Percentiles rank a stretch among this genome's conserved stretches.
Evolutionary conservation across 495 filamentous ascomycete species (phyloP).

Genomic region (Penicillium longicatenatum): DNA sequence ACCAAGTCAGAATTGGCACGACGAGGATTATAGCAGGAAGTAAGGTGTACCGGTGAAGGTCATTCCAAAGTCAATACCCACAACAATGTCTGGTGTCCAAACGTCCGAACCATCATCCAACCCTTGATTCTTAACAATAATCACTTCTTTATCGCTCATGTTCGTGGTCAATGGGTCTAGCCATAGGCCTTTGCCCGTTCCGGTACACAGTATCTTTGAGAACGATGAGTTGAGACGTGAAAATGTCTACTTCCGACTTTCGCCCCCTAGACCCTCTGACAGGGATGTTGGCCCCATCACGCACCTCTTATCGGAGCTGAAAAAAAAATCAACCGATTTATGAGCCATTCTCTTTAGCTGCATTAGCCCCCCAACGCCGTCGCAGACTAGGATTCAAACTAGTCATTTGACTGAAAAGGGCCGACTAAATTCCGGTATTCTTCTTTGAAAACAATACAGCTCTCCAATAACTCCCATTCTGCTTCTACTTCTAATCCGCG

Average conservation of each 20-base stretch:
- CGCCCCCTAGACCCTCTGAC: neutral
- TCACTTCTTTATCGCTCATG: constrained; percentile 28
- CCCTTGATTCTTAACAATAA: constrained; percentile 4
- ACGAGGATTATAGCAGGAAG: neutral
- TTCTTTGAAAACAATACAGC: neutral
- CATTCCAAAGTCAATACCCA: constrained; percentile 64
- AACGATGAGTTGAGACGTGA: neutral
- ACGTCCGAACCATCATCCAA: constrained; percentile 5
- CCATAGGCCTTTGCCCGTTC: neutral
- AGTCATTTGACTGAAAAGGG: neutral
- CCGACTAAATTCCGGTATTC: neutral
- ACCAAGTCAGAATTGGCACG: neutral
- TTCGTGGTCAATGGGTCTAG: neutral
- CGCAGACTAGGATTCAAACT: neutral
- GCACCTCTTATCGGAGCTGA: neutral
- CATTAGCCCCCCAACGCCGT: neutral
- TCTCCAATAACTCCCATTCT: neutral
- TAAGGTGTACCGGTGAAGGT: constrained; percentile 57
- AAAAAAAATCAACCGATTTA: neutral
- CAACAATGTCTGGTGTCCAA: constrained; percentile 52
- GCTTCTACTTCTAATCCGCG: neutral
- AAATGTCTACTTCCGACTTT: neutral
- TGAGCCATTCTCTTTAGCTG: neutral
- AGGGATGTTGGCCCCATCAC: neutral
- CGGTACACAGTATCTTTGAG: neutral